Evolutionary conservation across 2,329 filamentous ascomycete species (phyloP).

Genomic region (Colletotrichum theobromicola): DNA sequence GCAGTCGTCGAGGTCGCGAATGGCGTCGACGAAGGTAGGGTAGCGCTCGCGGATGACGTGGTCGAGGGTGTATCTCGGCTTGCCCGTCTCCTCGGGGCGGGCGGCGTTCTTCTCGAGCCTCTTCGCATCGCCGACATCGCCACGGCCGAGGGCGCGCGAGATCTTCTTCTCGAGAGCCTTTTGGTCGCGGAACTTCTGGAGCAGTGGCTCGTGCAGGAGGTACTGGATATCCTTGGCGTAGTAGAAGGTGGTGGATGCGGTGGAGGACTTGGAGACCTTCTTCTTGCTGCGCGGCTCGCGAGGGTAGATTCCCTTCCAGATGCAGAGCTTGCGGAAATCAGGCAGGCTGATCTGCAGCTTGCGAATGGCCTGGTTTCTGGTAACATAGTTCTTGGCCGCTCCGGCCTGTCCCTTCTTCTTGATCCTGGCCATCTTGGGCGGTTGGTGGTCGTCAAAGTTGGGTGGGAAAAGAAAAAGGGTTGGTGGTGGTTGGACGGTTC

Average conservation of each 20-base stretch:
- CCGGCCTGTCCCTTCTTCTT: constrained; percentile 95
- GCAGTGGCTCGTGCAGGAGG: constrained; percentile 91
- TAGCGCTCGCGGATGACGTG: constrained; percentile 98
- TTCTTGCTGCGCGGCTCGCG: constrained; percentile 96
- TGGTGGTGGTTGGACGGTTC: constrained; percentile 7
- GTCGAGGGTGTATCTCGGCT: constrained; percentile 88
- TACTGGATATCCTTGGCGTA: constrained; percentile 97
- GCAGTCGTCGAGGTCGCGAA: constrained; percentile 95
- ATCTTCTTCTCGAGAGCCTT: constrained; percentile 99
- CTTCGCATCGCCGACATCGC: constrained; percentile 87
- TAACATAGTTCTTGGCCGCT: constrained; percentile 98
- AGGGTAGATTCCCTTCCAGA: constrained; percentile 99
- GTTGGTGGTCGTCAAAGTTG: constrained; percentile 14
- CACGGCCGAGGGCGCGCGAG: constrained; percentile 85
- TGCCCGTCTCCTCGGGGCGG: constrained; percentile 88
- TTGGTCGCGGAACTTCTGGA: constrained; percentile 95
- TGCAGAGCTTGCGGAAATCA: constrained; percentile 97
- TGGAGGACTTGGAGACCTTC: constrained; percentile 92
- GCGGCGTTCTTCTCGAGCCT: constrained; percentile 86
- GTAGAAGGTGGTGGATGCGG: constrained; percentile 90
- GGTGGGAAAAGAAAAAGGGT: constrained; percentile 5
- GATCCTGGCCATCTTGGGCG: constrained; percentile 68
- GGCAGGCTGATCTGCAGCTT: constrained; percentile 97
- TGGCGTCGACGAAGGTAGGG: constrained; percentile 92
- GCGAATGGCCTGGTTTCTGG: constrained; percentile 93